These are phyloP conservation scores for Calonectria pseudoreteaudii DNA, from an alignment of 2,329 filamentous ascomycete genomes.

Conservation along the genomic window DNA sequence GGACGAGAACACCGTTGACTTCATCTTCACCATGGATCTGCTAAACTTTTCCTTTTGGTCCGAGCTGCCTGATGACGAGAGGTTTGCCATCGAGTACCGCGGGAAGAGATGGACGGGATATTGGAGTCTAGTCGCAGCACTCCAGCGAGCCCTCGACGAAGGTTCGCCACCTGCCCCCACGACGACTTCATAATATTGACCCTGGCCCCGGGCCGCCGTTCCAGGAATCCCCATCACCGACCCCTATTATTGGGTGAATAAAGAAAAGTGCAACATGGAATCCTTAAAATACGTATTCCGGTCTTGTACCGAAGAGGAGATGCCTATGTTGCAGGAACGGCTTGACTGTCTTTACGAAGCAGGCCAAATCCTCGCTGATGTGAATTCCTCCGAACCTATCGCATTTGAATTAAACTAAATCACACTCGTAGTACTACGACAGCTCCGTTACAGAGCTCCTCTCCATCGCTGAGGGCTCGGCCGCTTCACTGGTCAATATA, in stretches of 20 bases:
- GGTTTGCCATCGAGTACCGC: slow-evolving; percentile 86
- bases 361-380: slow-evolving; percentile 81
- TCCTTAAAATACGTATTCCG: slow-evolving; percentile 83
- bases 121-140: slow-evolving; percentile 88
- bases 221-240: slow-evolving; percentile 88
- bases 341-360: slow-evolving; percentile 86
- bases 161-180: slow-evolving; percentile 54
- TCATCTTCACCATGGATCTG: slow-evolving; percentile 97
- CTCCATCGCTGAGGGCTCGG: slow-evolving; percentile 79
- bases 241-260: slow-evolving; percentile 85
- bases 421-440: slow-evolving; percentile 72
- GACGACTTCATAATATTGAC: slow-evolving; percentile 10
- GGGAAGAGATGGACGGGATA: slow-evolving; percentile 92
- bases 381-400: slow-evolving; percentile 51
- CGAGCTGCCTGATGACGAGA: slow-evolving; percentile 73
- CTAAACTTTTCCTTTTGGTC: slow-evolving; percentile 99
- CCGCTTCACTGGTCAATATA: slow-evolving; percentile 86
- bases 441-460: slow-evolving; percentile 82
- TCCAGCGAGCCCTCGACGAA: slow-evolving; percentile 91
- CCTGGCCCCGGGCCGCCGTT: neutral
- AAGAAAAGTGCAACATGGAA: slow-evolving; percentile 80
- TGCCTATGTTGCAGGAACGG: slow-evolving; percentile 84
- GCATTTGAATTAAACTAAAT: slow-evolving; percentile 2
- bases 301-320: slow-evolving; percentile 86
- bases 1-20: slow-evolving; percentile 83